Evolutionary conservation across 306 rosid genomes (phyloP).

Genomic region (Sicyos edulis): DNA sequence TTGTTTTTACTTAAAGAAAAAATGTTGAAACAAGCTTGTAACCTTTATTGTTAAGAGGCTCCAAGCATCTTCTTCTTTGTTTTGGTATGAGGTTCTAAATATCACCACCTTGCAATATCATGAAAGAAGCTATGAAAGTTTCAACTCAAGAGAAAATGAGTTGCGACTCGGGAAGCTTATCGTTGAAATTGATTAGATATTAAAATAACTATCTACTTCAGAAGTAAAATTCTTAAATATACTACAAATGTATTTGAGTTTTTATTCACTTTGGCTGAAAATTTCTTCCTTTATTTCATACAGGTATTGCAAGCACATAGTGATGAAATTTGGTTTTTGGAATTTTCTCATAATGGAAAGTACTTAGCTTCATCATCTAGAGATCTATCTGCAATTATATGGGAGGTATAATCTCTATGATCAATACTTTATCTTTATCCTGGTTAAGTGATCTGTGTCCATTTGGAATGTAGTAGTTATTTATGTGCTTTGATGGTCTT

Average conservation of each 20-base stretch:
- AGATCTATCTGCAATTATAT: conserved; percentile 74
- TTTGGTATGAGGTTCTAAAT: not conserved
- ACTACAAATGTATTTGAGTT: not conserved
- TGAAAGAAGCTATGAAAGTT: not conserved
- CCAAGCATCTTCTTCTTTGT: not conserved
- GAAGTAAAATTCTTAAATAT: not conserved
- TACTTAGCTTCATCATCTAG: conserved; percentile 91
- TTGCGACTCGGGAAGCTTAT: not conserved
- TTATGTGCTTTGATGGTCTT: not conserved
- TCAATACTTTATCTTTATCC: conserved; percentile 1
- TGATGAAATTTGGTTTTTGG: conserved; percentile 89
- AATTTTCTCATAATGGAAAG: conserved; percentile 84
- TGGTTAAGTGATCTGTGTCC: not conserved
- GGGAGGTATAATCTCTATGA: conserved; percentile 64
- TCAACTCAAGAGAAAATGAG: not conserved
- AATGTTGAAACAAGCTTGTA: not conserved
- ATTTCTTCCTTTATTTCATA: not conserved
- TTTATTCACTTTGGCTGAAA: conserved; percentile 9
- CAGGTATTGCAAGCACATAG: conserved; percentile 74
- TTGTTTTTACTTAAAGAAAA: conserved; percentile 19
- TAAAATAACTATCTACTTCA: not conserved
- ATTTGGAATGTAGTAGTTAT: not conserved
- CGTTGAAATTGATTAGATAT: not conserved
- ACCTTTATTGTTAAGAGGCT: not conserved
- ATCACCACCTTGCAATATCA: not conserved